These are phyloP conservation scores for Adansonia gregorii DNA, from an alignment of 441 rosid genomes.

Conservation along the genomic window DNA sequence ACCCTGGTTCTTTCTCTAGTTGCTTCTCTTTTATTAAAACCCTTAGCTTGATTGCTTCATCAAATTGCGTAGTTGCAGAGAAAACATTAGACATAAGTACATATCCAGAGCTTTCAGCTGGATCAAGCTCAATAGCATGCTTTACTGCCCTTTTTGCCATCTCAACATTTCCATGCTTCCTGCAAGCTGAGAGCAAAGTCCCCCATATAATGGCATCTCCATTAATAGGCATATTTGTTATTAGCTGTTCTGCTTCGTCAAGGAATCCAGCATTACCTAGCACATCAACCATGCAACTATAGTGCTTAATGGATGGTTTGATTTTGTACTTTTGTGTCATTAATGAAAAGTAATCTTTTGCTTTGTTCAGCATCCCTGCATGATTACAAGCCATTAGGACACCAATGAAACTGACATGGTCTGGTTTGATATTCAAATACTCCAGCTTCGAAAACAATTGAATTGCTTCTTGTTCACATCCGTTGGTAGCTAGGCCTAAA, in stretches of 20 bases:
- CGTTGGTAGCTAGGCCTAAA: slow-evolving; percentile 60
- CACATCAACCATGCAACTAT: slow-evolving; percentile 56
- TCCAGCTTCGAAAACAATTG: slow-evolving; percentile 56
- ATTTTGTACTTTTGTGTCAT: slow-evolving; percentile 53
- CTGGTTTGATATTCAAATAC: slow-evolving; percentile 50
- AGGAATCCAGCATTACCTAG: slow-evolving; percentile 55
- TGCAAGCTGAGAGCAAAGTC: slow-evolving; percentile 55
- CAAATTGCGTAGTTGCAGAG: slow-evolving; percentile 45
- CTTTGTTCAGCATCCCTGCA: slow-evolving; percentile 46
- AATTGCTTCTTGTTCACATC: slow-evolving; percentile 50
- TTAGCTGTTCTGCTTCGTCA: slow-evolving; percentile 56
- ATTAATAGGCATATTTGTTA: slow-evolving; percentile 46
- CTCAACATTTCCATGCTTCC: slow-evolving; percentile 48
- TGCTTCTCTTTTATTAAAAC: slow-evolving; percentile 49
- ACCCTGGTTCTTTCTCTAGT: slow-evolving; percentile 62
- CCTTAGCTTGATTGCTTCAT: slow-evolving; percentile 54
- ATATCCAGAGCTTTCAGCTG: slow-evolving; percentile 54
- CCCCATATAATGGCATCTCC: slow-evolving; percentile 58
- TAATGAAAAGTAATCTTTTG: slow-evolving; percentile 40
- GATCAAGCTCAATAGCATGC: slow-evolving; percentile 45
- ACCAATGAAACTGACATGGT: slow-evolving; percentile 52
- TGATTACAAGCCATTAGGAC: slow-evolving; percentile 65
- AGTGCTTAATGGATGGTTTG: slow-evolving; percentile 69
- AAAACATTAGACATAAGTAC: slow-evolving; percentile 64
- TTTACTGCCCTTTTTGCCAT: slow-evolving; percentile 53